Evolutionary conservation across 305 asterid species (phyloP).

Genomic region (Euphrasia arctica): DNA sequence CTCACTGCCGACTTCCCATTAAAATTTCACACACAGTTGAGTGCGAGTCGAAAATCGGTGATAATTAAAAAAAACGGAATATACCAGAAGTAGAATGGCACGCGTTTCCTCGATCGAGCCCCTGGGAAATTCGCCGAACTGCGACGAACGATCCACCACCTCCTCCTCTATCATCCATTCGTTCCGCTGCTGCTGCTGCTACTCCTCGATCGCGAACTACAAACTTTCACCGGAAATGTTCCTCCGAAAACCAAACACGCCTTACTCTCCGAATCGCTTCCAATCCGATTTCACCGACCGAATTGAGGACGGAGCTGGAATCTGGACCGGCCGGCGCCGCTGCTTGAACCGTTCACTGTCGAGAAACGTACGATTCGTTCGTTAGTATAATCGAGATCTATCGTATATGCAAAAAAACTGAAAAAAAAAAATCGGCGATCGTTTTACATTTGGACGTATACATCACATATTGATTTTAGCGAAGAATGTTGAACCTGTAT

Average conservation of each 20-base stretch:
- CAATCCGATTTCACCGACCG: conserved; percentile 13
- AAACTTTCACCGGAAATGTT: conserved; percentile 11
- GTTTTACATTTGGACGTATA: conserved; percentile 26
- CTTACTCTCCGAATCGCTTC: not conserved
- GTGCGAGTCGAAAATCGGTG: conserved; percentile 11
- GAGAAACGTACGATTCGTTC: conserved; percentile 27
- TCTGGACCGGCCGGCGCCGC: conserved; percentile 24
- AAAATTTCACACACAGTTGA: conserved; percentile 2
- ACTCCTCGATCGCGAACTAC: conserved; percentile 10
- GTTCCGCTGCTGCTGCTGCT: conserved; percentile 25
- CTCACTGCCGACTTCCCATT: conserved; percentile 14
- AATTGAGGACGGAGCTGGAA: conserved; percentile 22
- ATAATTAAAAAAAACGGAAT: conserved; percentile 23
- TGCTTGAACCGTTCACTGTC: conserved; percentile 26
- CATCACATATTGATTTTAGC: conserved; percentile 22
- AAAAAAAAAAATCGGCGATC: conserved; percentile 24
- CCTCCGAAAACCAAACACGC: conserved; percentile 15
- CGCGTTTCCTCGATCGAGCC: conserved; percentile 80
- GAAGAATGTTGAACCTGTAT: conserved; percentile 24
- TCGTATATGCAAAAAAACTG: not conserved
- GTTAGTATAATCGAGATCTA: conserved; percentile 38
- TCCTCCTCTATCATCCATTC: conserved; percentile 59
- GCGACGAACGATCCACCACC: conserved; percentile 88
- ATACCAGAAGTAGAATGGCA: conserved; percentile 78
- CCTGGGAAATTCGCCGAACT: conserved; percentile 89